A percentile compares a stretch with the other conserved stretches of the same genome.
Conservation (phyloP, 208 protist genomes). For the Naegleria fowleri region DNA sequence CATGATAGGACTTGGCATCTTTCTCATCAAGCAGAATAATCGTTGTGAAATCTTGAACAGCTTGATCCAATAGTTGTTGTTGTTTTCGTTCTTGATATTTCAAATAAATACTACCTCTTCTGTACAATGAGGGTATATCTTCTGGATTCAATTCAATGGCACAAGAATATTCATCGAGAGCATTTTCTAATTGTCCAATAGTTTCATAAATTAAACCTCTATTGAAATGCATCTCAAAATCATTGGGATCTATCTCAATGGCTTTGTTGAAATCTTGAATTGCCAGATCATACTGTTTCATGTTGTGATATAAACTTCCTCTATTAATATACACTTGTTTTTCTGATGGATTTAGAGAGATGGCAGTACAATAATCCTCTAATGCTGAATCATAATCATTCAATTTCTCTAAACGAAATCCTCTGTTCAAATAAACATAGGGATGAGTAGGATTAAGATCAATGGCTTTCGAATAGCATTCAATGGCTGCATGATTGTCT, state of each 20-base stretch:
- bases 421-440: constrained; percentile 78
- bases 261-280: constrained; percentile 58
- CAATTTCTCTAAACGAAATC: constrained; percentile 48
- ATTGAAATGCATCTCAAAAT: constrained; percentile 52
- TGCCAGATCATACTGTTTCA: constrained; percentile 56
- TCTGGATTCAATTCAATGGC: too few relatives aligned
- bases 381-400: too few relatives aligned
- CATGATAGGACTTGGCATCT: too few relatives aligned
- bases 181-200: constrained; percentile 49
- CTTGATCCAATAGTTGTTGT: too few relatives aligned
- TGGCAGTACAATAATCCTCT: too few relatives aligned
- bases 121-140: too few relatives aligned
- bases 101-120: too few relatives aligned
- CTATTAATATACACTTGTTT: constrained; percentile 74
- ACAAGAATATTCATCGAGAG: constrained; percentile 62
- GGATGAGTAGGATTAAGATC: constrained; percentile 58
- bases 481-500: constrained; percentile 51
- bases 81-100: too few relatives aligned
- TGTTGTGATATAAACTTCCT: constrained; percentile 60
- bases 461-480: constrained; percentile 64
- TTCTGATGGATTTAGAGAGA: too few relatives aligned
- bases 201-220: constrained; percentile 47
- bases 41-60: too few relatives aligned
- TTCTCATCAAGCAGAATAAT: too few relatives aligned
- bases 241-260: constrained; percentile 54